Evolutionary conservation across 2,329 filamentous ascomycete species (phyloP).

Genomic region (Ceratocystis papillata): DNA sequence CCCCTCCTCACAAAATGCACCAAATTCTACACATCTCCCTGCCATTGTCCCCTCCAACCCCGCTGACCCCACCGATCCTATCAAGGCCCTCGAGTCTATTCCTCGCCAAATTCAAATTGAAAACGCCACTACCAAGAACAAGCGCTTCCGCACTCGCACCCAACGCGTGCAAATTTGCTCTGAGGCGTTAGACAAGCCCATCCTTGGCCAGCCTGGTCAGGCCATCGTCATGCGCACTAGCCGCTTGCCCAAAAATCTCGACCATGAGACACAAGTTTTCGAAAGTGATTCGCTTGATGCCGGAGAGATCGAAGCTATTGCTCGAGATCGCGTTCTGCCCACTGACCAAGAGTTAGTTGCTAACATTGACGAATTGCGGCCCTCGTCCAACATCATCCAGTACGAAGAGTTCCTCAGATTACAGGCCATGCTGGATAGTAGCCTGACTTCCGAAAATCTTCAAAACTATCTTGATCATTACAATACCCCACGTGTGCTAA

Average conservation of each 20-base stretch:
- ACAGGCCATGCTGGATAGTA: slow-evolving; percentile 32
- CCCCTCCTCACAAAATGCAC: background rate
- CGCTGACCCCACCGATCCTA: slow-evolving; percentile 6
- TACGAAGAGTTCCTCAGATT: slow-evolving; percentile 36
- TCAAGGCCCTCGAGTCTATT: slow-evolving; percentile 13
- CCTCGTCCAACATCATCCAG: slow-evolving; percentile 33
- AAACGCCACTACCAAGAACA: background rate
- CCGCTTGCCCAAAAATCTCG: slow-evolving; percentile 18
- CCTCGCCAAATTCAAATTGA: slow-evolving; percentile 16
- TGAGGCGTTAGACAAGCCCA: slow-evolving; percentile 29
- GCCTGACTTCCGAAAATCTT: slow-evolving; percentile 42
- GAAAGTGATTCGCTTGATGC: slow-evolving; percentile 25
- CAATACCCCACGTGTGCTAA: slow-evolving; percentile 5
- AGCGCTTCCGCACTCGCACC: slow-evolving; percentile 8
- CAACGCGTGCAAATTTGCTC: slow-evolving; percentile 18
- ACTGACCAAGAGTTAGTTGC: slow-evolving; percentile 33
- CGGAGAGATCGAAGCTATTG: slow-evolving; percentile 31
- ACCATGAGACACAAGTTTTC: slow-evolving; percentile 6
- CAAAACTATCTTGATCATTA: slow-evolving; percentile 33
- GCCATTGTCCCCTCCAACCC: background rate
- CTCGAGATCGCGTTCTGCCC: slow-evolving; percentile 29
- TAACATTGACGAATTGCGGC: slow-evolving; percentile 42
- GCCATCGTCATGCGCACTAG: slow-evolving; percentile 40
- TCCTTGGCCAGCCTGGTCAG: slow-evolving; percentile 34
- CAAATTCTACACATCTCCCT: background rate